Base-by-base conservation (phyloP, 257 asterid genomes). In the Przewalskia tangutica region DNA sequence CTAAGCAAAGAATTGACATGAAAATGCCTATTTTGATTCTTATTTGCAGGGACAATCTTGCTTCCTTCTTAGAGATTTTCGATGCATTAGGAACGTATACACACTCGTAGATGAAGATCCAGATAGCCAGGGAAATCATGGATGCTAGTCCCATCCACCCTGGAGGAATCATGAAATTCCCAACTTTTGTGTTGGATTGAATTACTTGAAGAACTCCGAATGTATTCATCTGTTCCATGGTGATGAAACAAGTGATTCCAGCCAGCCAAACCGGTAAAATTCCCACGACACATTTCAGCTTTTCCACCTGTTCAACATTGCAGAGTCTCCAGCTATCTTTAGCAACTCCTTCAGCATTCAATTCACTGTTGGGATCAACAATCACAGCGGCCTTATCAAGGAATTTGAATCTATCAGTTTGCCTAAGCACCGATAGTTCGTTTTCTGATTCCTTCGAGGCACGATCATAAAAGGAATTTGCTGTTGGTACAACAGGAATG, bases 71-170 rank as follows among this genome's bases (percentile, higher is more conserved):
- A 79, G 82, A 6, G 58, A 85, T 14, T 71, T 83, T 91, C 38
- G 79, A 86, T 11, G 89, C 86, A 0, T 4, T 20, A 0, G 89
- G 93, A 58, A 92, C 51, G 83, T 87, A 90, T 6, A 92, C 44
- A 62, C 82, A 81, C 77, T 94, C 97, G 82, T 94, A 94, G 11
- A 89, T 67, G 64, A 91, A 32, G n/a, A 94, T 94, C 97, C 98
- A 92, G 8, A 86, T 63, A 1, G 96, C 85, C 38, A 94, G 88
- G 0, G 97, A 89, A 0, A 94, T 53, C 98, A 94, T 94, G 0
- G 98, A 92, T 4, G 94, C 34, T 77, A 90, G 87, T 48, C 92
- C 90, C 97, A 94, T 87, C 98, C 98, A 94, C 0, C 87, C 98
- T 0, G 97, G 97, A 1, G 98, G 98, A 51, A 91, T 81, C 23